Conservation (phyloP, 371 early-diverging fungal species). For the Lichtheimia corymbifera region DNA sequence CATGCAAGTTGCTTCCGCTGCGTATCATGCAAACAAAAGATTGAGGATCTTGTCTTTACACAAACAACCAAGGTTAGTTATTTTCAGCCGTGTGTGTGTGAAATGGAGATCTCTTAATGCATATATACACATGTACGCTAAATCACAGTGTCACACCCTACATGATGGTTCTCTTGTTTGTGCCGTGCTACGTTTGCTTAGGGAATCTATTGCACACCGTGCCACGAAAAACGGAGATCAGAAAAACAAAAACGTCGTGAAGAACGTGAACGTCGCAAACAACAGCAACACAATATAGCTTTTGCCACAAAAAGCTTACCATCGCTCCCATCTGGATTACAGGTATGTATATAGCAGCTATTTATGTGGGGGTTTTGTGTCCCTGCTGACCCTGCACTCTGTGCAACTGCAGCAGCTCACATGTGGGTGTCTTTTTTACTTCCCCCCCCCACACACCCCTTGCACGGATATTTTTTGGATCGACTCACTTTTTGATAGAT, state of each 20-base stretch:
- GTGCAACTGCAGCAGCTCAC: not conserved
- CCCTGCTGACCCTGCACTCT: slow-evolving; percentile 1
- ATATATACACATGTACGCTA: too few relatives aligned
- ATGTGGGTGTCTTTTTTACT: not conserved
- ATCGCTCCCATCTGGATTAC: slow-evolving; percentile 10
- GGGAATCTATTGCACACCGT: slow-evolving; percentile 52
- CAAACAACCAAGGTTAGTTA: slow-evolving; percentile 70
- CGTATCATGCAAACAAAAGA: slow-evolving; percentile 66
- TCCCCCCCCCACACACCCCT: too few relatives aligned
- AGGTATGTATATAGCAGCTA: not conserved
- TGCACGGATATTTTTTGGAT: too few relatives aligned
- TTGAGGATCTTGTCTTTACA: slow-evolving; percentile 78
- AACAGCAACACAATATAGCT: slow-evolving; percentile 10
- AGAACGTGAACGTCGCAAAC: slow-evolving; percentile 31
- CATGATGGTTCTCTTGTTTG: not conserved
- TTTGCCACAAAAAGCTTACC: slow-evolving; percentile 12
- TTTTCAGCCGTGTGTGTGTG: not conserved
- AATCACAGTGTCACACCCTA: not conserved
- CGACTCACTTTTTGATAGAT: not conserved
- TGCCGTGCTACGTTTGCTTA: slow-evolving; percentile 10
- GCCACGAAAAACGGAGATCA: slow-evolving; percentile 41
- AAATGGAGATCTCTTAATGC: not conserved
- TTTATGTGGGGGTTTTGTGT: too few relatives aligned
- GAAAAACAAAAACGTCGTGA: slow-evolving; percentile 37
- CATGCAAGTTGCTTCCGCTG: slow-evolving; percentile 87